Conservation (phyloP, 2,329 filamentous ascomycete species). For the Sclerotinia nivalis region DNA sequence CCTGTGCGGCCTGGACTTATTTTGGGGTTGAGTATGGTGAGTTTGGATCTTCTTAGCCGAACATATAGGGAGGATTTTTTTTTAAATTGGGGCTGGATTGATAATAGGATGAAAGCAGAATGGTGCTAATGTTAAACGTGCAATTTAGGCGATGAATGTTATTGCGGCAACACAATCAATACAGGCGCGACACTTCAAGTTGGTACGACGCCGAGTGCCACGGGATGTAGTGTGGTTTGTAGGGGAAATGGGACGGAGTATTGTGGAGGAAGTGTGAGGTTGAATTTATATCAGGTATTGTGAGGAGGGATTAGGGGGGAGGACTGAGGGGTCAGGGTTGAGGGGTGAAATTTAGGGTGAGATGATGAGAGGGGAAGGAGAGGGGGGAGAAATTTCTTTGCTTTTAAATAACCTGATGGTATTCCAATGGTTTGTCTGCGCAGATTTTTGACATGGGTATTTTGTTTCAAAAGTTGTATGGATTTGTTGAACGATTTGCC, state of each 20-base stretch:
- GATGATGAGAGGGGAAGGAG: neutral
- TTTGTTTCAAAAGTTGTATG: no score
- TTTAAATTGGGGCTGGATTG: neutral
- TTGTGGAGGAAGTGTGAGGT: slow-evolving; percentile 12
- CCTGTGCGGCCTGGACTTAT: slow-evolving; percentile 40
- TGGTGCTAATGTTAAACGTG: neutral
- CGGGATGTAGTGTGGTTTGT: neutral
- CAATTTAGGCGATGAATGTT: neutral
- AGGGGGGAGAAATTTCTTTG: neutral
- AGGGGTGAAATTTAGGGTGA: neutral
- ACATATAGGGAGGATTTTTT: neutral
- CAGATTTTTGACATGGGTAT: neutral
- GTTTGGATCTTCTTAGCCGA: neutral
- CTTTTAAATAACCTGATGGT: neutral
- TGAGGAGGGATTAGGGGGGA: neutral
- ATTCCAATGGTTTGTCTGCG: neutral
- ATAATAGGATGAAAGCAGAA: neutral
- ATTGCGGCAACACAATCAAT: neutral
- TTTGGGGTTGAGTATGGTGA: slow-evolving; percentile 44
- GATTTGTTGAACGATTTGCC: neutral
- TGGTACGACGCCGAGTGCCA: neutral
- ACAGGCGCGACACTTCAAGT: neutral
- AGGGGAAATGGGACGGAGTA: neutral
- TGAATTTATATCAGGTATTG: slow-evolving; percentile 3
- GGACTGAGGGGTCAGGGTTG: neutral